Conservation (phyloP, 2,329 filamentous ascomycete species). For the Coniella vitis region DNA sequence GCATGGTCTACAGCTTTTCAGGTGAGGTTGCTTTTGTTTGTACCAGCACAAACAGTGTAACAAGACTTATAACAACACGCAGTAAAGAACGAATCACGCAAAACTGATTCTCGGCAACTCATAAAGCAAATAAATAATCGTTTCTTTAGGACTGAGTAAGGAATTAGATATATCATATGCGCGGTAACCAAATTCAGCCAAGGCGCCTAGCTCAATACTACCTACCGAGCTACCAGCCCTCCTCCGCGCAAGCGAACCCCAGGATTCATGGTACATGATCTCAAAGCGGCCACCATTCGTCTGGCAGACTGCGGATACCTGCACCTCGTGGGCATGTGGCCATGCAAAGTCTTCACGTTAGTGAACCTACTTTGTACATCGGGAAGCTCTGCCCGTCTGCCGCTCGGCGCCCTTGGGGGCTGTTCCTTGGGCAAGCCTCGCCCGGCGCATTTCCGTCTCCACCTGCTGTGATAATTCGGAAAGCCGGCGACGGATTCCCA, state of each 20-base stretch:
- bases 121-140: too few species aligned
- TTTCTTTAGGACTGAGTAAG: too few species aligned
- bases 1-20: too few species aligned
- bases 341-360: conserved; percentile 5
- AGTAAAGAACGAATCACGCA: too few species aligned
- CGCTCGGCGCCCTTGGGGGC: background rate
- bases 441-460: background rate
- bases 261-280: too few species aligned
- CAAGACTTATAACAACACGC: too few species aligned
- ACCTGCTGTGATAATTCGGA: background rate
- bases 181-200: too few species aligned
- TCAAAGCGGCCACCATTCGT: background rate
- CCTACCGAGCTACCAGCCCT: background rate
- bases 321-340: conserved; percentile 6
- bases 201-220: background rate
- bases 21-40: too few species aligned
- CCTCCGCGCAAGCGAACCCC: background rate
- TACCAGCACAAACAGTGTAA: too few species aligned
- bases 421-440: background rate
- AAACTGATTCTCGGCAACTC: too few species aligned
- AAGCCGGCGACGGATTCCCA: background rate
- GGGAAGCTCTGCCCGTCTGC: conserved; percentile 5
- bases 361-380: conserved; percentile 2
- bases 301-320: background rate
- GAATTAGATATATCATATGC: too few species aligned